phyloP scores from a whole-genome alignment of 257 asterid genomes.

The Gynochthodes officinalis region DNA sequence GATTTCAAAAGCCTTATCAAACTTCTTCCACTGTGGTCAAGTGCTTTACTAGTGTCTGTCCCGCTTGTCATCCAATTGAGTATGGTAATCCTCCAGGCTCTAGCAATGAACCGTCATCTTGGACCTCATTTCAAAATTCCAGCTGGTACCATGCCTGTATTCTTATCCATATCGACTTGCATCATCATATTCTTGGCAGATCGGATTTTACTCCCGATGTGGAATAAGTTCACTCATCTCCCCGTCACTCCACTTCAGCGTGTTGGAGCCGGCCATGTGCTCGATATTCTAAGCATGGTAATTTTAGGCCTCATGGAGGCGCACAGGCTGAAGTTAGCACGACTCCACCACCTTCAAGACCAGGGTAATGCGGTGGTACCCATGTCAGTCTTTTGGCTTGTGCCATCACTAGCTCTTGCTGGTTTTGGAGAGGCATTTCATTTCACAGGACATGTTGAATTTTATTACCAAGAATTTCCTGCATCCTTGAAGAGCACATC shows the following conservation, averaged over 20 bases:
- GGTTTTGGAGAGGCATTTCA: slow-evolving; percentile 40
- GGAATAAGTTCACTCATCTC: slow-evolving; percentile 30
- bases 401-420: slow-evolving; percentile 40
- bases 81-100: slow-evolving; percentile 54
- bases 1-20: slow-evolving; percentile 54
- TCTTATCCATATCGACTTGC: slow-evolving; percentile 48
- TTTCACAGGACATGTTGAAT: slow-evolving; percentile 28
- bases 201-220: slow-evolving; percentile 39
- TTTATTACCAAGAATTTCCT: slow-evolving; percentile 37
- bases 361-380: slow-evolving; percentile 14
- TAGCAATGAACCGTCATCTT: slow-evolving; percentile 55
- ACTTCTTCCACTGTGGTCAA: slow-evolving; percentile 60
- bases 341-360: slow-evolving; percentile 5
- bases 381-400: slow-evolving; percentile 46
- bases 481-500: slow-evolving; percentile 28
- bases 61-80: slow-evolving; percentile 63
- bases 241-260: slow-evolving; percentile 58
- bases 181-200: slow-evolving; percentile 41
- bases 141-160: slow-evolving; percentile 53
- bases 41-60: slow-evolving; percentile 50
- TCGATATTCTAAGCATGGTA: slow-evolving; percentile 42
- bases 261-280: slow-evolving; percentile 48
- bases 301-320: slow-evolving; percentile 41
- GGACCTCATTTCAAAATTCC: slow-evolving; percentile 51
- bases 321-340: slow-evolving; percentile 19